Base-by-base conservation (phyloP, 495 filamentous ascomycete genomes). In the Lichina pygmaea region DNA sequence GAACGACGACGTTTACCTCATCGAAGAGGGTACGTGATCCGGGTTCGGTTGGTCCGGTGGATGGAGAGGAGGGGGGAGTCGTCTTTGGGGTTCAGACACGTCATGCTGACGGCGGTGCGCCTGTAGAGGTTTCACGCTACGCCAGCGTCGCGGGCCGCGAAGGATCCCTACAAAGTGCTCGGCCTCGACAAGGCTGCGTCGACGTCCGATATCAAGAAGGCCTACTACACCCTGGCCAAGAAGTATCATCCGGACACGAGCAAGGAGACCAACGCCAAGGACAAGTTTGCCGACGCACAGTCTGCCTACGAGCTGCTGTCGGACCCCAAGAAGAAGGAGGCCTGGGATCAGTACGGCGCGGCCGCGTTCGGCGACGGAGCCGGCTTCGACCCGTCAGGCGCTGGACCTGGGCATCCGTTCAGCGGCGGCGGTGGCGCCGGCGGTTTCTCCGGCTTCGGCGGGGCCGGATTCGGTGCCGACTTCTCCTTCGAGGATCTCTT, bases 211-310 rank as follows among this genome's bases (percentile, higher is more conserved):
- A 93, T 97, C 54, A 97, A 97, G 56, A 95, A 94, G 60, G 86
- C 89, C 2, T 97, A 97, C 65, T 97, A 97, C 58, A 77, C 83
- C 45, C 64, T 93, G 49, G 89, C 89, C n/a, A 95, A 95, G 62
- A 95, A 94, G 56, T 97, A 75, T 57, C 89, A 97, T 54, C 89
- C 89, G 7, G 89, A 97, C 59, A 93, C 89, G 36, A 95, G 93
- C 64, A 97, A 94, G 61, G 89, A 93, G 44, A 56, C 83, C 7
- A 65, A 63, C 7, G 86, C 89, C 33, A 94, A 94, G 58, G 89
- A 95, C 45, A 86, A 80, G 54, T 97, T 97, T 55, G 65, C 75
- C 41, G 89, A 93, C 50, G 79, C 89, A 45, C 89, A 94, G 57
- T 66, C 77, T 2, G 81, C 89, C 3, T 97, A 95, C 57, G 89